Evolutionary conservation across 257 asterid species (phyloP), one percentile per base, ranked within the genome.

Genomic region (Gentiana macrophylla): DNA sequence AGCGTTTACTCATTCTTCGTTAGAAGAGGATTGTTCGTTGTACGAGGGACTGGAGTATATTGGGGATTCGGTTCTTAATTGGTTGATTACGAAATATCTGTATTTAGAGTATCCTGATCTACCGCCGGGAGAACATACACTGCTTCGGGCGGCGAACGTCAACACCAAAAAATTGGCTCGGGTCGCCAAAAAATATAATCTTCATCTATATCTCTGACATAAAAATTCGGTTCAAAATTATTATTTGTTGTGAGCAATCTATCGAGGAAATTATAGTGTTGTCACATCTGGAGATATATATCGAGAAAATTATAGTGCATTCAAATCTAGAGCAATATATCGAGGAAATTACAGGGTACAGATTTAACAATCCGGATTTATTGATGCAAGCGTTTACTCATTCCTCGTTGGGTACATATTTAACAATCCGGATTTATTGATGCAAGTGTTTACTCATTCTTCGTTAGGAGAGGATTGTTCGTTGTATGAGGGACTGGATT

Each of bases 151-250:
- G 0, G 68, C 63, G 47, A 84, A 82, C 8, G 88, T 79, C 0
- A 84, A 79, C 11, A 82, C 76, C 0, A 88, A 84, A 66, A 84
- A 82, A 69, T 86, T 84, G 10, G 88, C 88, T 1, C 79, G 82
- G 1, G 86, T 54, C 2, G 69, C 84, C 0, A 4, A 77, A 43
- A 74, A 62, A 36, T 59, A 65, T 35, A 11, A 33, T 4, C 61
- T 82, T 47, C 75, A 15, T 15, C 24, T 15, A 15, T 15, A 15
- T 15, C 24, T 15, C 24, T 15, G 24, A 15, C 24, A 15, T 79
- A 34, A 38, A n/a, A 2, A 61, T 52, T 53, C 59, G 24, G 24
- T 15, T 15, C 24, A 15, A 15, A 15, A 15, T 15, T 15, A 15
- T 15, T 15, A 15, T 15, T 15, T 15, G 24, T 15, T 15, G 24